Base-by-base conservation (phyloP, 371 early-diverging fungal genomes). In the Zopfochytrium polystomum region DNA sequence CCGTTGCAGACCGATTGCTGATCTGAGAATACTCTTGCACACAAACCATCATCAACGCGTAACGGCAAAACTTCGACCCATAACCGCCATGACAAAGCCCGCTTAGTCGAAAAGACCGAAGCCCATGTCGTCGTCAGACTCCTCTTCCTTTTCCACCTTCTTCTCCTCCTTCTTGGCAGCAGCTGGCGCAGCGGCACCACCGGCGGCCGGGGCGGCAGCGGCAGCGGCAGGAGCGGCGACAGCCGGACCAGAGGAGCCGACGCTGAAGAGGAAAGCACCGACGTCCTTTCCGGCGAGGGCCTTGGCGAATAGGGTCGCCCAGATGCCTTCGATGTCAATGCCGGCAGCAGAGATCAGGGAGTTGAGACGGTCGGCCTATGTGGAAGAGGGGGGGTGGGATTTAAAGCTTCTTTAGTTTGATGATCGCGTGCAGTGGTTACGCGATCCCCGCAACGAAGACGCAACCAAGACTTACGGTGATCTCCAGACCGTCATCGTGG, bases 291-390 rank as follows among this genome's bases (percentile, higher is more conserved):
- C 95, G 63, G 83, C 92, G 70, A 97, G 87, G 62, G 96, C 96
- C 91, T 96, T 96, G 81, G 98, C 92, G 80, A 96, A 96, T 72
- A 97, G 84, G 73, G 80, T 80, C 76, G 90, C 87, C 93, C 93
- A 96, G 87, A 96, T 91, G 67, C 92, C 80, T 80, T 97, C 96
- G 71, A 96, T 87, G 57, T 88, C 87, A 64, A 94, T 78, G 76
- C 91, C 90, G 69, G 96, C 94, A 71, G 94, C 95, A 75, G 85
- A 86, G 82, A 88, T 86, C 76, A 96, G 81, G 66, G 92, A 78
- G 79, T 80, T 81, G 67, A 96, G 87, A 88, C 94, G 93, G 81
- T 96, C 96, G 72, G 95, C 90, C 96, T 95, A 85, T 49, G 18
- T 13, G 42, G 11, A 42, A n/a, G n/a, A n/a, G n/a, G n/a, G n/a